Conservation (phyloP, 2,329 filamentous ascomycete species). For the Xylaria sp. region DNA sequence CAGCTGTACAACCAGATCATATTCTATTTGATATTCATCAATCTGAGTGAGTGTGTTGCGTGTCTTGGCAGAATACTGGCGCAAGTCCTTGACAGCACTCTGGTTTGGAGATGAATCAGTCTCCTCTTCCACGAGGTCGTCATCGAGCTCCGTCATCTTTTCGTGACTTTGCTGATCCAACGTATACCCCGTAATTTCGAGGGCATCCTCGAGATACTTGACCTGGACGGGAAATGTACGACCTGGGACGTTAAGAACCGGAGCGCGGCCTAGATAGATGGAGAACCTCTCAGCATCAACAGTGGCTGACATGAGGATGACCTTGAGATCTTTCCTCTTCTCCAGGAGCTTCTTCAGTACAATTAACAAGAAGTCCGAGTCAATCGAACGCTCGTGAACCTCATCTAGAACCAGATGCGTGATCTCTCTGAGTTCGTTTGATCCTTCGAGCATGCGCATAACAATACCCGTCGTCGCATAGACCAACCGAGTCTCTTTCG, state of each 20-base stretch:
- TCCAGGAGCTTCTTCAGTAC: slow-evolving; percentile 78
- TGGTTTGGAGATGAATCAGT: slow-evolving; percentile 47
- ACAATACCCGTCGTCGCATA: slow-evolving; percentile 91
- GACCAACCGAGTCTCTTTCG: slow-evolving; percentile 73
- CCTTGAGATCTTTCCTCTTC: slow-evolving; percentile 75
- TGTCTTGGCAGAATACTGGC: slow-evolving; percentile 71
- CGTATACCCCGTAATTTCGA: slow-evolving; percentile 77
- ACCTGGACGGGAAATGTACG: slow-evolving; percentile 89
- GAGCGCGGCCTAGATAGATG: slow-evolving; percentile 76
- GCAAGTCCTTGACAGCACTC: slow-evolving; percentile 59
- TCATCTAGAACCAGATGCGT: slow-evolving; percentile 96
- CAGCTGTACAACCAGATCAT: slow-evolving; percentile 75
- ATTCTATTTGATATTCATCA: slow-evolving; percentile 89
- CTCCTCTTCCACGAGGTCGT: slow-evolving; percentile 50
- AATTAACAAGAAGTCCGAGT: slow-evolving; percentile 93
- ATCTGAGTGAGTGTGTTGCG: slow-evolving; percentile 68
- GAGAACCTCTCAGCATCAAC: slow-evolving; percentile 92
- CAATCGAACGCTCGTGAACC: slow-evolving; percentile 92
- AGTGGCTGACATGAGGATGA: slow-evolving; percentile 95
- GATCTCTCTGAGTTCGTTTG: slow-evolving; percentile 79
- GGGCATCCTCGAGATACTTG: slow-evolving; percentile 83
- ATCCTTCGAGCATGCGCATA: slow-evolving; percentile 93
- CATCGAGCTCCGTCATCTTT: slow-evolving; percentile 58
- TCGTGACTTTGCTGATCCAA: slow-evolving; percentile 47
- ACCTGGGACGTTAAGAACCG: slow-evolving; percentile 84